Evolutionary conservation across 2,329 filamentous ascomycete species (phyloP).

Genomic region (Emmonsiellopsis sp.): DNA sequence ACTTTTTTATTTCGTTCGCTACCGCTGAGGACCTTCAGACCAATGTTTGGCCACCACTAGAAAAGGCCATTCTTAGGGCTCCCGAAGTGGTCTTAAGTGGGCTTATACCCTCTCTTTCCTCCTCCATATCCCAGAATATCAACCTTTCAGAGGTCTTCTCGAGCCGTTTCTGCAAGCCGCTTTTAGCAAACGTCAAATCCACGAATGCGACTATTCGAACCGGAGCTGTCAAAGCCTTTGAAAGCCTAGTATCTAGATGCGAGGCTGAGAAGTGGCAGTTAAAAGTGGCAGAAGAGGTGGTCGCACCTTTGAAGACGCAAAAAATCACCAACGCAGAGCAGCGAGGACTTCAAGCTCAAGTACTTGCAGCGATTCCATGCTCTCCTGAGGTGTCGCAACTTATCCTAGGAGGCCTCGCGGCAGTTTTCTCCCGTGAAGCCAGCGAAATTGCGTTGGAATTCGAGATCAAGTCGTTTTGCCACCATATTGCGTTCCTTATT

Average conservation of each 20-base stretch:
- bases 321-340: conserved; percentile 83
- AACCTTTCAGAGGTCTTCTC: conserved; percentile 71
- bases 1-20: conserved; percentile 75
- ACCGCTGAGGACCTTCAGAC: conserved; percentile 64
- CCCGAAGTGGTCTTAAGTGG: conserved; percentile 83
- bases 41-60: conserved; percentile 69
- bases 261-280: conserved; percentile 50
- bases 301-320: conserved; percentile 68
- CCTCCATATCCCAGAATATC: conserved; percentile 57
- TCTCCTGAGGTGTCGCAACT: conserved; percentile 56
- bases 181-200: conserved; percentile 86
- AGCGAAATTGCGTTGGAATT: conserved; percentile 74
- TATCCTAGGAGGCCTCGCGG: conserved; percentile 56
- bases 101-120: conserved; percentile 63
- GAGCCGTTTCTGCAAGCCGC: conserved; percentile 68
- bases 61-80: conserved; percentile 79
- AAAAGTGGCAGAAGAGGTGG: conserved; percentile 67
- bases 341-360: conserved; percentile 70
- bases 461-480: conserved; percentile 63
- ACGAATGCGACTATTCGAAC: conserved; percentile 69
- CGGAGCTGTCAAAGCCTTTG: conserved; percentile 68
- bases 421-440: conserved; percentile 70
- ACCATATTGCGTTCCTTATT: conserved; percentile 56
- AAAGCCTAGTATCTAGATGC: conserved; percentile 56
- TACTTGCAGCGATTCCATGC: conserved; percentile 58